Evolutionary conservation across 2,329 filamentous ascomycete genomes (phyloP), one percentile per base, ranked within the genome.

Genomic region (Ceratocystis albifundus): DNA sequence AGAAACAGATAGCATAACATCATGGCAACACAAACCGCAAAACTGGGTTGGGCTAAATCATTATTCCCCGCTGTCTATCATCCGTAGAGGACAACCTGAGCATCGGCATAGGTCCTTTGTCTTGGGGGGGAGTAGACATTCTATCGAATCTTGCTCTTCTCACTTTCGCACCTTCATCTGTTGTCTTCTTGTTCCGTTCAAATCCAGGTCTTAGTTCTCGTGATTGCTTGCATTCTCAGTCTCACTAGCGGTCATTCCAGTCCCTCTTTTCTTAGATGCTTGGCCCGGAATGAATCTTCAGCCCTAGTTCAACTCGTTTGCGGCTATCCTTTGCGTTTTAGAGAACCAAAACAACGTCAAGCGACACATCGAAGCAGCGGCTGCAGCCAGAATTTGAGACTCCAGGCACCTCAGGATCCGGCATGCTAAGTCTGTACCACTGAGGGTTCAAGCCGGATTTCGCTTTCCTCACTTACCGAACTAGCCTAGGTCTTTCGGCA

Each of bases 241-340:
- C 50, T 28, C 53, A 2, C 53, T n/a, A 15, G 15, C 53, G 12
- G 8, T 1, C 53, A 57, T 57, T 57, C 53, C 53, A 57, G 53
- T 57, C 53, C 22, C 10, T 53, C n/a, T 53, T 20, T 53, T 20
- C 22, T 22, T 57, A 20, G 48, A 53, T 25, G n/a, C 53, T 30
- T 30, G 53, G 53, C 53, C 53, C 53, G 53, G 53, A 57, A 57
- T 57, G 53, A 17, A 57, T 30, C 22, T 41, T 41, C 36, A 41
- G 10, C 28, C 28, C 12, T 17, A 48, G 8, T 30, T 12, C 15
- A 15, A 15, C 2, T 17, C 53, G 53, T 32, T 57, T 57, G 53
- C 53, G 22, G 22, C 17, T 30, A 17, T 57, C 53, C n/a, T 41
- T 10, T n/a, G 28, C 15, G 10, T 57, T 32, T 30, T 28, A 7